phyloP scores from a whole-genome alignment of 2,329 filamentous ascomycete genomes.

The Alternaria burnsii region DNA sequence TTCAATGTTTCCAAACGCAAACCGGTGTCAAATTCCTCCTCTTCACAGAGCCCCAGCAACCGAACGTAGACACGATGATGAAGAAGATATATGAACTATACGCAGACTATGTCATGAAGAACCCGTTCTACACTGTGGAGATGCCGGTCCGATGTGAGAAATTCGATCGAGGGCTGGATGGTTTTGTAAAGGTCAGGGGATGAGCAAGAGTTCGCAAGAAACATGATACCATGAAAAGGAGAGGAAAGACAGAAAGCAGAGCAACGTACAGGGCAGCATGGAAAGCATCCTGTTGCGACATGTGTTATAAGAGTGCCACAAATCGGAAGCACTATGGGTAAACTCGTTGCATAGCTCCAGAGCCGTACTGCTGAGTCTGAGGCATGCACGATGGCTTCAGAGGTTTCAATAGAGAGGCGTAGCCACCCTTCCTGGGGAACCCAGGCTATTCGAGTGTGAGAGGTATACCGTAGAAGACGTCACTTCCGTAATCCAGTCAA shows the following conservation, averaged over 20 bases:
- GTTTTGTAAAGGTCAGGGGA: slow-evolving; percentile 71
- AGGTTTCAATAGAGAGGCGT: neutral
- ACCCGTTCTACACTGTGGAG: slow-evolving; percentile 97
- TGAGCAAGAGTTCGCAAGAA: slow-evolving; percentile 22
- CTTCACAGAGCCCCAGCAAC: slow-evolving; percentile 89
- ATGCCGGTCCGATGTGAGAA: slow-evolving; percentile 97
- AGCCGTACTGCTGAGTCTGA: neutral
- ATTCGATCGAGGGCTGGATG: slow-evolving; percentile 86
- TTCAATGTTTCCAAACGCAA: slow-evolving; percentile 95
- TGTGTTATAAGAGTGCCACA: neutral
- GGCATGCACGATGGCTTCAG: neutral
- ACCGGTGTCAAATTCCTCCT: slow-evolving; percentile 96
- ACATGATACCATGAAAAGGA: neutral
- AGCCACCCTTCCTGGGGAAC: neutral
- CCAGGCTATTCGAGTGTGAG: neutral
- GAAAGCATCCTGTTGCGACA: neutral
- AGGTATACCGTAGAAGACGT: neutral
- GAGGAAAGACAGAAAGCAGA: neutral
- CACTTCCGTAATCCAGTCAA: neutral
- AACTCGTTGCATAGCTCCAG: neutral
- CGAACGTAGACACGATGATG: slow-evolving; percentile 85
- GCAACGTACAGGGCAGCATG: neutral
- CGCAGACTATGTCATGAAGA: slow-evolving; percentile 98
- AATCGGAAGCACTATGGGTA: neutral
- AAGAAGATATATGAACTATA: slow-evolving; percentile 92